Conservation (phyloP, 805 yeast genomes). For the Schizosaccharomyces osmophilus region DNA sequence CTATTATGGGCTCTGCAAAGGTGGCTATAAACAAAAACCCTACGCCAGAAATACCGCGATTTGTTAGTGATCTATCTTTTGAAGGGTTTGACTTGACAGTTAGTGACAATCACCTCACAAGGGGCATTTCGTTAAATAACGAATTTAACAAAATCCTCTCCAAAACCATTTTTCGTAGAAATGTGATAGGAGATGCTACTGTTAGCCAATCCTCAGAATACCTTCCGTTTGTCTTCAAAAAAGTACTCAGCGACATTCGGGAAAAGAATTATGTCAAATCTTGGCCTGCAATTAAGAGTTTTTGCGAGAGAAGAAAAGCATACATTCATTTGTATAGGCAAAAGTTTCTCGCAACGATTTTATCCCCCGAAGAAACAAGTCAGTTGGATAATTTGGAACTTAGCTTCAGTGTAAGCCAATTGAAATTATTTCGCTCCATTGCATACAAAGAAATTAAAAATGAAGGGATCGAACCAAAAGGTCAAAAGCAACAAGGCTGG, state of each 20-base stretch:
- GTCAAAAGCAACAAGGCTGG: constrained; percentile 17
- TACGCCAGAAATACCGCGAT: constrained; percentile 34
- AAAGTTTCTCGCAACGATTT: constrained; percentile 13
- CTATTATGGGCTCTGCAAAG: constrained; percentile 74
- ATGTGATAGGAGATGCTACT: constrained; percentile 32
- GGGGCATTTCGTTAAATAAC: not conserved
- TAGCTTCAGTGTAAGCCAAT: constrained; percentile 46
- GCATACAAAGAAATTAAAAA: constrained; percentile 44
- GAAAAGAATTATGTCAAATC: constrained; percentile 62
- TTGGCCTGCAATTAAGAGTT: constrained; percentile 54
- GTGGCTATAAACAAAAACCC: constrained; percentile 62
- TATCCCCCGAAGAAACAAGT: constrained; percentile 11
- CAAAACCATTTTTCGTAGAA: constrained; percentile 47
- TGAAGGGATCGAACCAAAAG: constrained; percentile 17
- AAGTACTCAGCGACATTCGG: constrained; percentile 56
- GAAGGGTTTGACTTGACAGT: constrained; percentile 73
- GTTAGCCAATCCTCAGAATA: constrained; percentile 50
- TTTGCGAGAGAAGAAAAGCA: constrained; percentile 45
- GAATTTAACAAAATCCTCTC: constrained; percentile 58
- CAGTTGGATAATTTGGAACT: constrained; percentile 31
- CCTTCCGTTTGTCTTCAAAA: constrained; percentile 60
- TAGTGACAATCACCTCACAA: constrained; percentile 58
- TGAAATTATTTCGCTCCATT: constrained; percentile 60
- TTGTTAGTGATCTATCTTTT: constrained; percentile 50
- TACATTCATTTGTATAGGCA: constrained; percentile 51